phyloP scores from a whole-genome alignment of 495 filamentous ascomycete genomes.

The Apodospora peruviana region DNA sequence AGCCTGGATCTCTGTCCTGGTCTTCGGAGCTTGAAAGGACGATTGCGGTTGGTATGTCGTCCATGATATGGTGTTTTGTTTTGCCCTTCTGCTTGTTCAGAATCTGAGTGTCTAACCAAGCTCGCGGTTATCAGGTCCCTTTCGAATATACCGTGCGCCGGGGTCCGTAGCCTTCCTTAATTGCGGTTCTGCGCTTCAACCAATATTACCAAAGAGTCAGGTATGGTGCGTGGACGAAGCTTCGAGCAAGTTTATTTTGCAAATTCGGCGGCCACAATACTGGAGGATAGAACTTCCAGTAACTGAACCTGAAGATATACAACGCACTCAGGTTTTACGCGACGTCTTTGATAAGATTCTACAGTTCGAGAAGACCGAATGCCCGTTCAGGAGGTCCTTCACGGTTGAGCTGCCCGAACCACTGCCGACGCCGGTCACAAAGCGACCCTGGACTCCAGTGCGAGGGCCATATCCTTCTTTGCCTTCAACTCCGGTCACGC shows the following conservation, averaged over 20 bases:
- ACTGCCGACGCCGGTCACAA: constrained; percentile 58
- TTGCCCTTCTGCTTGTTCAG: background rate
- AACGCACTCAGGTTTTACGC: constrained; percentile 59
- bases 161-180: constrained; percentile 79
- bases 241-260: constrained; percentile 71
- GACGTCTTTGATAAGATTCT: constrained; percentile 62
- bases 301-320: constrained; percentile 51
- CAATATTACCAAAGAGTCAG: constrained; percentile 81
- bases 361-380: constrained; percentile 80
- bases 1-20: constrained; percentile 64
- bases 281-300: constrained; percentile 84
- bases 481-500: constrained; percentile 19
- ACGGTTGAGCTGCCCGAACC: constrained; percentile 68
- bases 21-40: constrained; percentile 71
- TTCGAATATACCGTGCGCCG: constrained; percentile 75
- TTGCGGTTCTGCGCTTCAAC: constrained; percentile 71
- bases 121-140: constrained; percentile 47
- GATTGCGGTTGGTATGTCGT: constrained; percentile 62
- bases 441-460: constrained; percentile 64
- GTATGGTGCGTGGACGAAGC: constrained; percentile 88
- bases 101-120: constrained; percentile 1
- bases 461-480: constrained; percentile 32
- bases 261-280: constrained; percentile 72
- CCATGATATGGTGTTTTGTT: background rate
- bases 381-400: constrained; percentile 75